phyloP scores from a whole-genome alignment of 352 stramenopile species.

The Peronospora destructor region DNA sequence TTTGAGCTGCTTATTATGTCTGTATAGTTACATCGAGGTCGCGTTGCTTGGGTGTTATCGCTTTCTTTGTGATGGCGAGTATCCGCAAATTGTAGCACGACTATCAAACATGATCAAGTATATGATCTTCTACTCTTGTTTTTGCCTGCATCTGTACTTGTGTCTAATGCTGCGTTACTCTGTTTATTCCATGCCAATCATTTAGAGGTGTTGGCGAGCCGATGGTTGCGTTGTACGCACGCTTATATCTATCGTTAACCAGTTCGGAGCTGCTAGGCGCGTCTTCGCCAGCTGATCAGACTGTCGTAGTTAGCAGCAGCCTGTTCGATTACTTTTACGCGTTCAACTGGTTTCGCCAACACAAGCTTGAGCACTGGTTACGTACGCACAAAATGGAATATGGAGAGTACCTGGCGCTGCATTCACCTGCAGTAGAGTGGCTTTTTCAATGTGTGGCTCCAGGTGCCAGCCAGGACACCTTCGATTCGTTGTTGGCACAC shows the following conservation, averaged over 20 bases:
- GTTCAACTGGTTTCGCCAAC: conserved; percentile 61
- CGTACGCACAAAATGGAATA: conserved; percentile 46
- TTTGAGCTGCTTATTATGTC: not conserved
- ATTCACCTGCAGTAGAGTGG: conserved; percentile 85
- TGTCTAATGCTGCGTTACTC: conserved; percentile 16
- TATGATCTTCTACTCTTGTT: conserved; percentile 15
- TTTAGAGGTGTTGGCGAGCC: conserved; percentile 80
- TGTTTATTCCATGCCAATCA: not conserved
- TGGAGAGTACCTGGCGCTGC: conserved; percentile 63
- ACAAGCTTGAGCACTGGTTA: conserved; percentile 50
- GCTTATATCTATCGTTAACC: conserved; percentile 72
- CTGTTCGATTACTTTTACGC: conserved; percentile 87
- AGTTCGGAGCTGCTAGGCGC: conserved; percentile 51
- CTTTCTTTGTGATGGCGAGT: conserved; percentile 88
- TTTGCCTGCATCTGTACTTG: not conserved
- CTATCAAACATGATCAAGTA: conserved; percentile 87
- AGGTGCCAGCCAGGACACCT: conserved; percentile 36
- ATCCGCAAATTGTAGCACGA: conserved; percentile 72
- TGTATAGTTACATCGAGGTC: conserved; percentile 76
- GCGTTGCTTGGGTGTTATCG: conserved; percentile 84
- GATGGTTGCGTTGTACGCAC: conserved; percentile 81
- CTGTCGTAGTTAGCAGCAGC: conserved; percentile 50
- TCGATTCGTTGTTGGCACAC: conserved; percentile 64
- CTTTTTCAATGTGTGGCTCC: conserved; percentile 65
- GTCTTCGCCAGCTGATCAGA: conserved; percentile 32